Conservation (phyloP, 768 basidiomycete species). For the Cystobasidiopsis lactophilus region DNA sequence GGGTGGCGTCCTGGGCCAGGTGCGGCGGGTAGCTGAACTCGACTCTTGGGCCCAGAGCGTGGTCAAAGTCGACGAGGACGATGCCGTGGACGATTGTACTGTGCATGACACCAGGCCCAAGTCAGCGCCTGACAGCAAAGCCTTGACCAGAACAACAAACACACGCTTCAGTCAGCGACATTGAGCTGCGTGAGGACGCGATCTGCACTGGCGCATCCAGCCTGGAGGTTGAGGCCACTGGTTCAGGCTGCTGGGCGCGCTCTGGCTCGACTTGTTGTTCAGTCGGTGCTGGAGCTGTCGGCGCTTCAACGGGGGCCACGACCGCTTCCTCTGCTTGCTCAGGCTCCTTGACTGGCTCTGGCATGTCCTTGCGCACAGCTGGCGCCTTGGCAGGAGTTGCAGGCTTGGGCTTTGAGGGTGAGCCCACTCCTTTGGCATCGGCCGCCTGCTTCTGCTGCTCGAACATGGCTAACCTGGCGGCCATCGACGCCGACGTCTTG, state of each 20-base stretch:
- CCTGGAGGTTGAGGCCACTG: background rate
- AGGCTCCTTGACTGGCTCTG: too few relatives aligned
- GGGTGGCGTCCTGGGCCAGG: slow-evolving; percentile 63
- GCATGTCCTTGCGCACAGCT: too few relatives aligned
- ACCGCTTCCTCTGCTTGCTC: too few relatives aligned
- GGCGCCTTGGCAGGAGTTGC: background rate
- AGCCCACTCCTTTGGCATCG: background rate
- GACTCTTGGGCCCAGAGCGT: slow-evolving; percentile 71
- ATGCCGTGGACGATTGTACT: slow-evolving; percentile 1
- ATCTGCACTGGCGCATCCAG: too few relatives aligned
- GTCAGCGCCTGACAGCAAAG: background rate
- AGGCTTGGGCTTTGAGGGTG: background rate
- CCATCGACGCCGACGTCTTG: background rate
- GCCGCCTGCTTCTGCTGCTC: background rate
- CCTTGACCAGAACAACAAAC: too few relatives aligned
- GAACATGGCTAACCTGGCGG: background rate
- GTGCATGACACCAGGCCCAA: too few relatives aligned
- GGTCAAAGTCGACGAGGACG: slow-evolving; percentile 17
- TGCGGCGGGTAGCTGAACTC: slow-evolving; percentile 33
- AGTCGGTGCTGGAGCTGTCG: background rate
- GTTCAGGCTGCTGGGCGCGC: background rate
- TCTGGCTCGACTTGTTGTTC: background rate
- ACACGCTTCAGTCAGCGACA: too few relatives aligned
- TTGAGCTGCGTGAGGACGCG: too few relatives aligned
- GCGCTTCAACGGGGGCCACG: too few relatives aligned